These are phyloP conservation scores for Lipomyces sp. DNA, from an alignment of 805 yeast species.

Conservation along the genomic window DNA sequence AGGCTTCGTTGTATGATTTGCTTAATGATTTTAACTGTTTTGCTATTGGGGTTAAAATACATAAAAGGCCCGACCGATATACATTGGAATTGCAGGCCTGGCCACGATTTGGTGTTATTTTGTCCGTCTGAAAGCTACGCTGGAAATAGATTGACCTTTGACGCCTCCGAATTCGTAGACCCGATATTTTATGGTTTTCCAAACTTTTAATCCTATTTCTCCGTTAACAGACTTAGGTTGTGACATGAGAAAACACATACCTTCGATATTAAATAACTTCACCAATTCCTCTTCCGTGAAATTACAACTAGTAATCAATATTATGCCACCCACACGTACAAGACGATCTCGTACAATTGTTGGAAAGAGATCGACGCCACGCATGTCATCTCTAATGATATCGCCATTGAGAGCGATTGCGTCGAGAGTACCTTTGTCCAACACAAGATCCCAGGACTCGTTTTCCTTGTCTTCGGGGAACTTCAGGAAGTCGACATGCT, in stretches of 20 bases:
- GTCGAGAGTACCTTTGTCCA: constrained; percentile 96
- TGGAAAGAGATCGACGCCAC: constrained; percentile 58
- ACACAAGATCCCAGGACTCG: constrained; percentile 67
- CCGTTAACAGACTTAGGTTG: not conserved
- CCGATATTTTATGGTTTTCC: constrained; percentile 77
- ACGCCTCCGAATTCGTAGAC: constrained; percentile 87
- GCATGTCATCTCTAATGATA: constrained; percentile 51
- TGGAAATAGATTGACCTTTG: constrained; percentile 85
- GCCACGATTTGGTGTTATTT: constrained; percentile 2
- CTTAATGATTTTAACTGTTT: no score
- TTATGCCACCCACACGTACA: constrained; percentile 60
- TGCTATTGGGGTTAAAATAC: not conserved
- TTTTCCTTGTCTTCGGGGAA: constrained; percentile 46
- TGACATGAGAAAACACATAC: constrained; percentile 12
- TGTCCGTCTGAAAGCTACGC: constrained; percentile 66
- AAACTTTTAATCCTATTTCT: constrained; percentile 55
- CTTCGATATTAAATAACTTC: constrained; percentile 55
- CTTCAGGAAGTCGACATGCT: constrained; percentile 70
- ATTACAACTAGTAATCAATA: constrained; percentile 89
- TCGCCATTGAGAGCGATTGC: constrained; percentile 86
- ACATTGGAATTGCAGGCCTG: not conserved
- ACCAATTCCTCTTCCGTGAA: constrained; percentile 82
- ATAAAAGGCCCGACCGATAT: not conserved
- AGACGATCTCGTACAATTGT: constrained; percentile 56
- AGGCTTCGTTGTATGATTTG: not conserved